Percentiles rank a stretch among this genome's conserved stretches.
phyloP scores from a whole-genome alignment of 2,329 filamentous ascomycete species.

The Pestalotiopsis sp. region DNA sequence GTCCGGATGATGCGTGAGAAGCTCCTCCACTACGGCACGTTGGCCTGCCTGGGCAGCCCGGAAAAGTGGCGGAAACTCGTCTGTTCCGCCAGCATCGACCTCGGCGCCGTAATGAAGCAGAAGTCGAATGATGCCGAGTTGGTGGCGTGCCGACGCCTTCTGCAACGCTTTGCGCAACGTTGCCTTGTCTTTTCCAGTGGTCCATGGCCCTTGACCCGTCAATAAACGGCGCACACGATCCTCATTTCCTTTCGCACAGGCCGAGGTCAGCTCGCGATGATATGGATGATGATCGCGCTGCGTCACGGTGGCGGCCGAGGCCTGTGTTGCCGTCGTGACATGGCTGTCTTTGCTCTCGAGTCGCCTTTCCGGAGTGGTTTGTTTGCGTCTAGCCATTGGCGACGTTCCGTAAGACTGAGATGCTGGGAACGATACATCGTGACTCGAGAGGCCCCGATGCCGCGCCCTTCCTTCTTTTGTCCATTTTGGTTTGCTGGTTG shows the following conservation, averaged over 20 bases:
- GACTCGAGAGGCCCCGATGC: background rate
- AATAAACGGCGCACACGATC: conserved; percentile 36
- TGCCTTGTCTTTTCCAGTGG: conserved; percentile 33
- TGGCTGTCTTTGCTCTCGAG: conserved; percentile 24
- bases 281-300: conserved; percentile 33
- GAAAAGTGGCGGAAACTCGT: conserved; percentile 36
- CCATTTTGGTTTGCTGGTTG: conserved; percentile 5
- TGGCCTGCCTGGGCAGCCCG: conserved; percentile 40
- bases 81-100: conserved; percentile 34
- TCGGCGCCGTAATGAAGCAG: conserved; percentile 40
- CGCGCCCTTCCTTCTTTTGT: background rate
- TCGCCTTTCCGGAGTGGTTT: conserved; percentile 7
- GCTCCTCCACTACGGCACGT: conserved; percentile 31
- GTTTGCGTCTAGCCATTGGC: conserved; percentile 11
- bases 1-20: conserved; percentile 34
- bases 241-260: conserved; percentile 39
- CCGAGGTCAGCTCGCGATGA: conserved; percentile 37
- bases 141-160: conserved; percentile 37
- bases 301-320: conserved; percentile 16
- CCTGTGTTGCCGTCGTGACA: conserved; percentile 30
- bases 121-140: conserved; percentile 34
- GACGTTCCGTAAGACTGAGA: background rate
- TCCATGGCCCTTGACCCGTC: conserved; percentile 35
- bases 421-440: conserved; percentile 4
- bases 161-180: conserved; percentile 39